Evolutionary conservation across 257 asterid species (phyloP), one percentile per base, ranked within the genome.

Genomic region (Solanum pinnatisectum): DNA sequence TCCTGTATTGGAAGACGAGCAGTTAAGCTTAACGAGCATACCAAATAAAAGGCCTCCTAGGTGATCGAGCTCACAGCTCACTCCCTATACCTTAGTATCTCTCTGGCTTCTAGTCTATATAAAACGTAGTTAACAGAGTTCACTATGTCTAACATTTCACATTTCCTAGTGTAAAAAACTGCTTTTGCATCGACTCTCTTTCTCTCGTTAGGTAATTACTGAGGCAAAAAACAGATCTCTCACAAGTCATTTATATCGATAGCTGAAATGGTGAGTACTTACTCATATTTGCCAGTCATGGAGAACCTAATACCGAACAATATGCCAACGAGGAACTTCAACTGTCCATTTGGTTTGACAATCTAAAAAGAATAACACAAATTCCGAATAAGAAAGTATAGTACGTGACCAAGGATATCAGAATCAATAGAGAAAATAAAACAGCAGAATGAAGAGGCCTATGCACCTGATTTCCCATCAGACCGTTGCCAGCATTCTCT

Each of bases 401-500:
- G 25, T 37, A 32, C 3, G 1, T 1, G 5, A 9, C 11, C 3
- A 5, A 14, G 0, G 37, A 56, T 33, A 23, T n/a, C 36, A 36
- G 23, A 8, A 8, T 42, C n/a, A 8, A 59, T 32, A 42, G 20
- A 49, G 44, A 15, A 30, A 33, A 49, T 22, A 68, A 44, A 37
- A 56, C 82, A 33, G 59, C 11, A 36, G 12, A 71, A 59, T 37
- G 30, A 59, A 60, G 42, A 13, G 36, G 59, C 82, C 22, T 83
- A 77, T 77, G 63, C 74, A 95, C 99, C 98, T 96, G 99, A 87
- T 88, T 92, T 88, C 98, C 99, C 98, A 96, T 93, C 68, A 95
- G 93, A 85, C 99, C 98, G 78, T 96, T 96, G 22, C 95, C 93
- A 49, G 99, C 98, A 93, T 96, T 96, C 93, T 96, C 98, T 87